Base-by-base conservation (phyloP, 192 early-diverging fungal genomes). In the Backusella australiensis region DNA sequence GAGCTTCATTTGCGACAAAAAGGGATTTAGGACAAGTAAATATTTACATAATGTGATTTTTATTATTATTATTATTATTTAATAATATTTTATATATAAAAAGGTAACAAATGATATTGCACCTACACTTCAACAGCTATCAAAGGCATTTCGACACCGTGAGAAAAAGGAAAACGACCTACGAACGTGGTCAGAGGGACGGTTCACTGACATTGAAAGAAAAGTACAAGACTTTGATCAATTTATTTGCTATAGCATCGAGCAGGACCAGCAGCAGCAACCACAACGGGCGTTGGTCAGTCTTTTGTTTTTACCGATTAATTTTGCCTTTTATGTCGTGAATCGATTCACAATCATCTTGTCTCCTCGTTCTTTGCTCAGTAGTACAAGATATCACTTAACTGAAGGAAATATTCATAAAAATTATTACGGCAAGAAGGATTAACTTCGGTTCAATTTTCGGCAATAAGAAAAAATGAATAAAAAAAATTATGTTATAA, bases 1-100 rank as follows among this genome's bases (percentile, higher is more conserved):
- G 86, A 35, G 80, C 81, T 29, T 88, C 87, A 1, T 86, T 85
- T 78, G 88, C 88, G n/a, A 90, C 88, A 36, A 90, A 89, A 78
- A 76, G 81, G 14, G 88, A 89, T 67, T 67, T 90, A 6, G 77
- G 79, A 15, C 87, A 88, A 53, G 85, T 90, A 21, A 74, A 74
- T 68, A 34, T 68, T 68, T 68, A 68, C 36, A 35, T 35, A 34
- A n/a, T 34, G 29, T 29, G 23, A 34, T 7, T 67, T 17, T 67
- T 35, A 15, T 36, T 68, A 7, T 2, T 68, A 35, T 68, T 19
- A 19, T 34, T 35, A 67, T 35, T 67, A 17, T 34, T 2, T 67
- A 29, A 67, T 26, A 32, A 32, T 49, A 21, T 19, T 71, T 23
- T 71, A 12, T 39, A 9, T 38, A 38, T 1, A 39, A 39, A 39